Evolutionary conservation across 495 filamentous ascomycete genomes (phyloP).

Genomic region (Ascobolus immersus): DNA sequence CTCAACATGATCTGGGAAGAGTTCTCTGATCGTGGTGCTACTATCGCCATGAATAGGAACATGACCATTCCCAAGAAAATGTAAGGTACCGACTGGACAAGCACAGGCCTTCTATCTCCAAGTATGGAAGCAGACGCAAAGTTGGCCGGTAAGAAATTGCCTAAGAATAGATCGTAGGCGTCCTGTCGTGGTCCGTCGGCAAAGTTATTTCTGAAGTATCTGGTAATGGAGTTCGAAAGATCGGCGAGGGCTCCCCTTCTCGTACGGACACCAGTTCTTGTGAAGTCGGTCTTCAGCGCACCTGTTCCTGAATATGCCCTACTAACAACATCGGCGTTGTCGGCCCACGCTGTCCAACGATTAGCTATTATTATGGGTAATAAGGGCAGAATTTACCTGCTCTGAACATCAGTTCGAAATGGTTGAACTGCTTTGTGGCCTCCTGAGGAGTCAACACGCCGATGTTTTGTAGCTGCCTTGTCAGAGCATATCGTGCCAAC

Average conservation of each 20-base stretch:
- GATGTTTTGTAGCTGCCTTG: conserved; percentile 59
- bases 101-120: conserved; percentile 57
- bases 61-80: conserved; percentile 68
- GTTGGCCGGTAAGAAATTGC: conserved; percentile 46
- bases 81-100: conserved; percentile 79
- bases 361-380: conserved; percentile 3
- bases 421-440: conserved; percentile 38
- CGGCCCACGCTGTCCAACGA: conserved; percentile 40
- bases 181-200: conserved; percentile 79
- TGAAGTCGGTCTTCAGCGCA: conserved; percentile 89
- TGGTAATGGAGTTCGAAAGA: conserved; percentile 49
- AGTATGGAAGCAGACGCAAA: conserved; percentile 45
- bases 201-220: conserved; percentile 82
- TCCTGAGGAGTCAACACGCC: conserved; percentile 48
- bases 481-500: conserved; percentile 69
- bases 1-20: conserved; percentile 44
- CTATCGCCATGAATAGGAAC: conserved; percentile 52
- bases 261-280: conserved; percentile 65
- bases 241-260: conserved; percentile 60
- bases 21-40: conserved; percentile 41
- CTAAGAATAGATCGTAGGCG: conserved; percentile 81
- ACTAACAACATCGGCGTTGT: conserved; percentile 89
- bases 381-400: conserved; percentile 38
- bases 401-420: conserved; percentile 69
- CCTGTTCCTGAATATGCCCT: conserved; percentile 83